Evolutionary conservation across 2,329 filamentous ascomycete species (phyloP).

Genomic region (Boeremia lycopersici): DNA sequence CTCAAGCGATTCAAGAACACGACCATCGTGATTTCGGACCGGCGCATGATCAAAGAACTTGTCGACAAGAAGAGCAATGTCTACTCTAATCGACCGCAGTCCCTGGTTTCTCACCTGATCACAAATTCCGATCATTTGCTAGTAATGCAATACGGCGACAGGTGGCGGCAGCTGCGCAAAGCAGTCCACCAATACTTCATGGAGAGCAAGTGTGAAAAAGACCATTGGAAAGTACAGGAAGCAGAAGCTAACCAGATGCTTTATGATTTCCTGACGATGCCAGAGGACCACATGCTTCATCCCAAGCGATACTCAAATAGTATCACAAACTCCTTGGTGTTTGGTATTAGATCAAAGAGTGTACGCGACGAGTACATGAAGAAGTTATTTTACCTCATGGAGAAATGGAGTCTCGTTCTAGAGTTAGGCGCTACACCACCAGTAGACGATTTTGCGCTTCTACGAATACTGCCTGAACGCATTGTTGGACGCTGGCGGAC

Average conservation of each 20-base stretch:
- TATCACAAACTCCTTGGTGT: constrained; percentile 14
- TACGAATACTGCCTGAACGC: constrained; percentile 47
- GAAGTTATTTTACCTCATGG: constrained; percentile 50
- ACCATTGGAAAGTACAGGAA: constrained; percentile 52
- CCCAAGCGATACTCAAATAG: constrained; percentile 58
- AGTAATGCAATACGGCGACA: constrained; percentile 54
- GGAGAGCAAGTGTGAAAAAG: constrained; percentile 52
- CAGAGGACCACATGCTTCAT: constrained; percentile 55
- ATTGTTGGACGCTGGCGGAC: constrained; percentile 22
- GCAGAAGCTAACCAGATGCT: constrained; percentile 58
- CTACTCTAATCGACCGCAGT: constrained; percentile 14
- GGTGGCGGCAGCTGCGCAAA: constrained; percentile 56
- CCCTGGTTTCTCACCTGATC: constrained; percentile 42
- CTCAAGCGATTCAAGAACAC: constrained; percentile 14
- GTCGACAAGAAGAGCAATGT: constrained; percentile 13
- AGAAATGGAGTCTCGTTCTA: constrained; percentile 50
- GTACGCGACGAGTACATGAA: constrained; percentile 39
- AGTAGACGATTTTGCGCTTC: constrained; percentile 45
- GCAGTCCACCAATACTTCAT: constrained; percentile 50
- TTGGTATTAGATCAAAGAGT: constrained; percentile 22
- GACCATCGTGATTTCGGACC: constrained; percentile 14
- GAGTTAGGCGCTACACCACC: constrained; percentile 56
- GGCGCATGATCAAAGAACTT: constrained; percentile 9
- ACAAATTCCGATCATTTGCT: constrained; percentile 56
- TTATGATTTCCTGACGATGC: constrained; percentile 50